Evolutionary conservation across 2,329 filamentous ascomycete genomes (phyloP), one percentile per base, ranked within the genome.

Genomic region (Passalora sequoiae): DNA sequence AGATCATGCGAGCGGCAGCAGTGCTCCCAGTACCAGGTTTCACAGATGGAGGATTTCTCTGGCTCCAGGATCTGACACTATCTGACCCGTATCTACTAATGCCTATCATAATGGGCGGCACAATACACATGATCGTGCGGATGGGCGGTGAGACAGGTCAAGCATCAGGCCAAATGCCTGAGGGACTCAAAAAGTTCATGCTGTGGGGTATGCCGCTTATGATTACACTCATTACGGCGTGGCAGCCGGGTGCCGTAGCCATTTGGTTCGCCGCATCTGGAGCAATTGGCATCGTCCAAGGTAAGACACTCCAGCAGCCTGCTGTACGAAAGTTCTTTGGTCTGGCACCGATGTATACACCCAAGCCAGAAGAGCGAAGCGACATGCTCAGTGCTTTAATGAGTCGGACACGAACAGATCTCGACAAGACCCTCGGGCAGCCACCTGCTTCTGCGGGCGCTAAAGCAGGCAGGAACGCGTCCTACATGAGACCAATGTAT

Each of bases 21-120:
- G 65, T 72, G 16, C 69, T 97, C 36, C 91, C 91, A 3, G 87
- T 96, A 4, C 91, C 91, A 0, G 83, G 80, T 1, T 65, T 97
- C 52, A 77, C 86, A 56, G 70, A 68, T 1, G 86, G 85, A 22
- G 83, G 86, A 2, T 67, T 81, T 25, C 67, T 81, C 29, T 98
- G 92, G 92, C 77, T 97, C 54, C 67, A 71, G 1, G 85, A 97
- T 63, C 66, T 98, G 50, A 83, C 87, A 0, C 61, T 80, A 16
- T 65, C 77, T 2, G 92, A 98, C 65, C 91, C 92, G 0, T 83
- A 75, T 57, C 91, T 78, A 55, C 64, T 92, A 29, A 69, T 97
- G 22, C 92, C 92, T 9, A 29, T 56, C 8, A 15, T 60, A 33
- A 65, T 65, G 61, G 62, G 57, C 2, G 57, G 36, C 10, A 45